Evolutionary conservation across 2,329 filamentous ascomycete genomes (phyloP).

Genomic region (Colletotrichum kahawae): DNA sequence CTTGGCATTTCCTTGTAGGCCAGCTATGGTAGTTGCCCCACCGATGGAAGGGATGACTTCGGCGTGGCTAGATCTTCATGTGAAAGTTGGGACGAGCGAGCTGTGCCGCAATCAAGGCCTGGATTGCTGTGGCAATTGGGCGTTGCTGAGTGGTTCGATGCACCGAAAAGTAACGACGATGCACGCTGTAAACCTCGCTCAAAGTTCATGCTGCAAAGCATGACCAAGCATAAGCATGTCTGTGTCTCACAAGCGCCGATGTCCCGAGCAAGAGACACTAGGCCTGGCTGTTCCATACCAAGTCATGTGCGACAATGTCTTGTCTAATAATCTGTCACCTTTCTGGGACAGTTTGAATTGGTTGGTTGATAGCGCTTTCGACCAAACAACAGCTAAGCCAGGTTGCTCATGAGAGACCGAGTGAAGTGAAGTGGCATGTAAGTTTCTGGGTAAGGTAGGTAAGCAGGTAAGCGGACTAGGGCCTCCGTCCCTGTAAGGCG

Average conservation of each 20-base stretch:
- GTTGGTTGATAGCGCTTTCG: not conserved
- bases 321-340: not conserved
- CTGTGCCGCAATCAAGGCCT: not conserved
- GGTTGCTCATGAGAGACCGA: not conserved
- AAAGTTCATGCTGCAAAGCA: not conserved
- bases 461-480: not conserved
- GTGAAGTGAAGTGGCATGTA: not conserved
- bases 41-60: not conserved
- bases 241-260: not conserved
- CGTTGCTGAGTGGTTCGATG: not conserved
- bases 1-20: not conserved
- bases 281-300: not conserved
- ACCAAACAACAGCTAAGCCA: not conserved
- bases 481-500: slow-evolving; percentile 1
- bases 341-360: not conserved
- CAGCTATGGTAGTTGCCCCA: not conserved
- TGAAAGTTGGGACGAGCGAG: not conserved
- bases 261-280: not conserved
- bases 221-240: not conserved
- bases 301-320: not conserved
- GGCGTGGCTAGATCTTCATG: not conserved
- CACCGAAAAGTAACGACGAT: not conserved
- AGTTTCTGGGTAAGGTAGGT: not conserved
- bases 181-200: not conserved
- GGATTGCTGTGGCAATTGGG: not conserved